Base-by-base conservation (phyloP, 352 stramenopile genomes). In the Globisporangium perplexum region DNA sequence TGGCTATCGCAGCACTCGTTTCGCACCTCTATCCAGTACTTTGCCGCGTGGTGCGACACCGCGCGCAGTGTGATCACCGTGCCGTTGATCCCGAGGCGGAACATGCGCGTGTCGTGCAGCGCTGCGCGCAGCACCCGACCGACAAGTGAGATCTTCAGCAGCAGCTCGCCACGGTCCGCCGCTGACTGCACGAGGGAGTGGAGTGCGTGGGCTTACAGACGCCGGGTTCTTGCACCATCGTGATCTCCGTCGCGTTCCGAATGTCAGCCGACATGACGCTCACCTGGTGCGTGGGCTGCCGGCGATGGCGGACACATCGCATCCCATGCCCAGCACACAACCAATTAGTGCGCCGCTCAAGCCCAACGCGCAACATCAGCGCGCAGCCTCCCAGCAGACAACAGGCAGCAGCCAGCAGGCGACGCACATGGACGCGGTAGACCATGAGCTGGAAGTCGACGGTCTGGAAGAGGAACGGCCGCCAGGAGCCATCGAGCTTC, bases 381-480 rank as follows among this genome's bases (percentile, higher is more conserved):
- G 2, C 5, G 26, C 26, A 30, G 26, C 26, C 26, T 6, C 5
- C 26, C 26, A 5, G 26, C 26, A 30, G 26, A 30, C 3, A 11
- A 7, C 1, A 14, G 17, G 20, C 3, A 31, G 6, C 47, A 65
- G 30, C 6, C 5, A 47, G 22, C 20, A 12, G n/a, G 17, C 15
- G 36, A 75, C 75, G 38, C 47, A 90, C 79, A 56, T 87, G 72
- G 15, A 88, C 72, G 48, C 77, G 68, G 50, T 87, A 90, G 46
- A 90, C 70, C 44, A 86, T 63, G 42, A 90, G 62, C 57, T 86
- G 76, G 36, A 71, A 81, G 35, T 72, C 80, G 36, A 73, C 70
- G 4, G 77, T 90, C 66, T 90, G 79, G 59, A 90, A 90, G 26
- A 90, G 69, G 56, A 90, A 88, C 36, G 77, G 71, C 8, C 77